Evolutionary conservation across 2,329 filamentous ascomycete genomes (phyloP).

Genomic region (Ceratocystis ficicola): DNA sequence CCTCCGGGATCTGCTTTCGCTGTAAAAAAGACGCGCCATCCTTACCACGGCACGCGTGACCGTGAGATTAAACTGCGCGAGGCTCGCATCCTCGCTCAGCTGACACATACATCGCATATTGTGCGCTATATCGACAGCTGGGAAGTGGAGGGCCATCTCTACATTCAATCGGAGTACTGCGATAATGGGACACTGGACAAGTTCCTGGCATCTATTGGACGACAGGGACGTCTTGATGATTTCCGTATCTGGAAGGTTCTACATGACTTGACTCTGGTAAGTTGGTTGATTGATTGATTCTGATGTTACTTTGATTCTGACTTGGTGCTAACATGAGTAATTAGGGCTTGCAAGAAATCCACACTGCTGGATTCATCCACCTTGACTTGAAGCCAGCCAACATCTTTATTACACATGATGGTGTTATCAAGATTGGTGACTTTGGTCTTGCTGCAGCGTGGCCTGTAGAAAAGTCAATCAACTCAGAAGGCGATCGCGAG

Average conservation of each 20-base stretch:
- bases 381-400: conserved; percentile 79
- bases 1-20: conserved; percentile 59
- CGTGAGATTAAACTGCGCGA: conserved; percentile 76
- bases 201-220: conserved; percentile 72
- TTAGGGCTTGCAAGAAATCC: conserved; percentile 79
- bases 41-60: conserved; percentile 65
- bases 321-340: not conserved
- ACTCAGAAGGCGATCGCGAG: conserved; percentile 88
- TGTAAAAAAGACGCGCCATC: conserved; percentile 82
- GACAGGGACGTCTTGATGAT: conserved; percentile 79
- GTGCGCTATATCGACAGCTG: conserved; percentile 74
- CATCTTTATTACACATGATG: conserved; percentile 69
- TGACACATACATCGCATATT: conserved; percentile 73
- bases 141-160: conserved; percentile 75
- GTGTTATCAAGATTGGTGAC: conserved; percentile 72
- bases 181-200: conserved; percentile 83
- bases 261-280: conserved; percentile 69
- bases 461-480: conserved; percentile 63
- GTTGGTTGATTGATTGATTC: conserved; percentile 29
- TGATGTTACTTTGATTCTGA: not conserved
- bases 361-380: conserved; percentile 75
- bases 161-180: conserved; percentile 96
- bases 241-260: conserved; percentile 98
- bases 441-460: conserved; percentile 71
- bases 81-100: conserved; percentile 62